Conservation (phyloP, 176 grass and related monocot species). For the Triticum turgidum region DNA sequence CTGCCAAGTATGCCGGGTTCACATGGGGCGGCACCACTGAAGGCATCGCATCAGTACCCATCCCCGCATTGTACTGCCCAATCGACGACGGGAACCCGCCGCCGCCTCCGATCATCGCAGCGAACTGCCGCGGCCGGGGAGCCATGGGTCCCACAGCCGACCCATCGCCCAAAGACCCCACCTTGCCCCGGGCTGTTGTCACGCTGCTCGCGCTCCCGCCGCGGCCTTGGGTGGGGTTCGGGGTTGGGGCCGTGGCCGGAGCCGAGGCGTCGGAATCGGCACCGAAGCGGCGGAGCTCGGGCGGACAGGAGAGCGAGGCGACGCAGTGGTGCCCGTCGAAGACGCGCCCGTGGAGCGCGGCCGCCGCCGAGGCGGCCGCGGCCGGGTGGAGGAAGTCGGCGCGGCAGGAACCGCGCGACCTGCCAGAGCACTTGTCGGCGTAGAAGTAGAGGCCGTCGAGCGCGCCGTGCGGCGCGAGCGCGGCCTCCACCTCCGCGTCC, state of each 20-base stretch:
- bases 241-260: neutral
- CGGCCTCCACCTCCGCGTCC: slow-evolving; percentile 57
- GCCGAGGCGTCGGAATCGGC: neutral
- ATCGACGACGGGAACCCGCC: slow-evolving; percentile 10
- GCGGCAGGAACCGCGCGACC: slow-evolving; percentile 56
- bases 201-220: neutral
- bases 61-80: slow-evolving; percentile 17
- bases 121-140: slow-evolving; percentile 4
- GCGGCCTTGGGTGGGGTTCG: neutral
- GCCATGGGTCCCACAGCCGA: neutral
- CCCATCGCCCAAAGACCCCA: slow-evolving; percentile 24
- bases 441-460: slow-evolving; percentile 55
- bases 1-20: slow-evolving; percentile 50
- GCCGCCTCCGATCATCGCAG: neutral
- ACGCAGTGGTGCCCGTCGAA: slow-evolving; percentile 51
- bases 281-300: neutral
- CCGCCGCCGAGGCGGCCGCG: slow-evolving; percentile 33
- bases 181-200: slow-evolving; percentile 14
- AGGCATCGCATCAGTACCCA: slow-evolving; percentile 19
- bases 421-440: slow-evolving; percentile 44
- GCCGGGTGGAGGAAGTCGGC: slow-evolving; percentile 29
- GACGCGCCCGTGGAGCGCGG: slow-evolving; percentile 39
- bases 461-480: slow-evolving; percentile 43
- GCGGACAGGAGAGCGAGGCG: slow-evolving; percentile 39
- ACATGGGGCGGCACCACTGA: slow-evolving; percentile 34